These are phyloP conservation scores for Cyclocybe cylindracea DNA, from an alignment of 768 basidiomycete species.

Conservation along the genomic window DNA sequence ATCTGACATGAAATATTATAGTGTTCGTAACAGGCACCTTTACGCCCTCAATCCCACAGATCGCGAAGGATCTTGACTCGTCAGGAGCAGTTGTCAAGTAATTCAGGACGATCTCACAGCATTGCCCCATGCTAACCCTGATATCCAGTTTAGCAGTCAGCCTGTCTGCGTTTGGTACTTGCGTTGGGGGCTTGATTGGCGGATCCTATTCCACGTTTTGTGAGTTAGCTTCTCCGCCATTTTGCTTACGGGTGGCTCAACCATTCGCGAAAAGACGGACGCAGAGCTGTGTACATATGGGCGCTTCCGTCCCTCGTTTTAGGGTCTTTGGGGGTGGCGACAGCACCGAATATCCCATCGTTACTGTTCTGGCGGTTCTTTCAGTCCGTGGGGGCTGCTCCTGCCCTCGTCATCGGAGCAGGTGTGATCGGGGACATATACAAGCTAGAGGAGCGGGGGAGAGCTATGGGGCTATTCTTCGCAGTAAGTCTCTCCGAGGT, in stretches of 20 bases:
- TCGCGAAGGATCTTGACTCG: constrained; percentile 63
- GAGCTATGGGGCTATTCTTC: constrained; percentile 61
- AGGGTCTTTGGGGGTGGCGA: constrained; percentile 61
- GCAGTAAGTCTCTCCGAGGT: constrained; percentile 33
- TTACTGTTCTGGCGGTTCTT: constrained; percentile 65
- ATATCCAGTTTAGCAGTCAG: constrained; percentile 34
- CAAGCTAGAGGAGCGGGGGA: constrained; percentile 58
- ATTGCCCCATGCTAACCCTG: neutral
- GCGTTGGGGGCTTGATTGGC: constrained; percentile 32
- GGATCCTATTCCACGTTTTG: constrained; percentile 41
- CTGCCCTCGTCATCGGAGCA: constrained; percentile 54
- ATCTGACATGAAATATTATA: constrained; percentile 22
- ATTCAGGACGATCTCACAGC: neutral
- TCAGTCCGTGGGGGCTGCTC: constrained; percentile 66
- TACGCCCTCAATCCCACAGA: constrained; percentile 73
- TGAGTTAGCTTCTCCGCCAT: constrained; percentile 14
- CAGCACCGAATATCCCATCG: constrained; percentile 38
- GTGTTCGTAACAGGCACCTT: constrained; percentile 73
- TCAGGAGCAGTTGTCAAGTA: constrained; percentile 61
- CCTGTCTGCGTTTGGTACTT: constrained; percentile 32
- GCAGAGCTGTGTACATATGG: constrained; percentile 57
- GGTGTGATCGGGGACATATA: constrained; percentile 72
- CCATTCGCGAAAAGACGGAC: constrained; percentile 50
- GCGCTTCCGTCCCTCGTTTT: constrained; percentile 59
- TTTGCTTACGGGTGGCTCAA: neutral